Evolutionary conservation across 352 stramenopile species (phyloP).

Genomic region (Globisporangium spiculum): DNA sequence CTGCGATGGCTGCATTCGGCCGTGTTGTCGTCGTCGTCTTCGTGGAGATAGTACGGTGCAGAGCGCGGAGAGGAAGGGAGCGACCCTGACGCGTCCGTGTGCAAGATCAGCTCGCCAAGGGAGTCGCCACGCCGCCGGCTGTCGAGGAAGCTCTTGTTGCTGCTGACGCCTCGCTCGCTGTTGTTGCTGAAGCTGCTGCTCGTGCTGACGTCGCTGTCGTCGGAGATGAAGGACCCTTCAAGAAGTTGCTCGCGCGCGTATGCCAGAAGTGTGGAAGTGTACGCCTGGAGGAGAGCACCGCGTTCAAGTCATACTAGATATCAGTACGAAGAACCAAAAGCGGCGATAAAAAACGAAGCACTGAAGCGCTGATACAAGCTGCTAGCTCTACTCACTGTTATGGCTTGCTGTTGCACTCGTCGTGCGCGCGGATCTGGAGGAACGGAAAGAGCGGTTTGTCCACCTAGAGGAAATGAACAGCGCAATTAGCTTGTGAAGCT

Average conservation of each 20-base stretch:
- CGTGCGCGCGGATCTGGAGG: slow-evolving; percentile 27
- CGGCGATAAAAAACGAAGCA: neutral
- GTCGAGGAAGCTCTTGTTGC: slow-evolving; percentile 5
- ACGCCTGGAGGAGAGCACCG: slow-evolving; percentile 16
- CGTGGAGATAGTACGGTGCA: slow-evolving; percentile 6
- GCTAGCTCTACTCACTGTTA: slow-evolving; percentile 2
- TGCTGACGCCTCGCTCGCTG: neutral
- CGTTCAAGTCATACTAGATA: neutral
- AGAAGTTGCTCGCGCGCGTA: slow-evolving; percentile 32
- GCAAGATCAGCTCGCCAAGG: slow-evolving; percentile 1
- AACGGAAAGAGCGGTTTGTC: slow-evolving; percentile 26
- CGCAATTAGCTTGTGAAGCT: neutral
- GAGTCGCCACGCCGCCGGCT: neutral
- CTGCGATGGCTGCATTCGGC: neutral
- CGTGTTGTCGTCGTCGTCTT: neutral
- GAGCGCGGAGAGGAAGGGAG: slow-evolving; percentile 2
- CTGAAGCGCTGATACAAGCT: neutral
- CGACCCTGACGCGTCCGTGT: neutral
- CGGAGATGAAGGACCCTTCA: slow-evolving; percentile 19
- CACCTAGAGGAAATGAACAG: slow-evolving; percentile 11
- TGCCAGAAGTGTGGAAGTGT: slow-evolving; percentile 31
- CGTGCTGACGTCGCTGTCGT: slow-evolving; percentile 4
- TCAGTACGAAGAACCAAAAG: neutral
- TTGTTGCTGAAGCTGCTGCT: slow-evolving; percentile 8
- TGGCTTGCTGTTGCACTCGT: slow-evolving; percentile 20